Conservation (phyloP, 2,329 filamentous ascomycete species). For the Nannizziopsis barbatae region DNA sequence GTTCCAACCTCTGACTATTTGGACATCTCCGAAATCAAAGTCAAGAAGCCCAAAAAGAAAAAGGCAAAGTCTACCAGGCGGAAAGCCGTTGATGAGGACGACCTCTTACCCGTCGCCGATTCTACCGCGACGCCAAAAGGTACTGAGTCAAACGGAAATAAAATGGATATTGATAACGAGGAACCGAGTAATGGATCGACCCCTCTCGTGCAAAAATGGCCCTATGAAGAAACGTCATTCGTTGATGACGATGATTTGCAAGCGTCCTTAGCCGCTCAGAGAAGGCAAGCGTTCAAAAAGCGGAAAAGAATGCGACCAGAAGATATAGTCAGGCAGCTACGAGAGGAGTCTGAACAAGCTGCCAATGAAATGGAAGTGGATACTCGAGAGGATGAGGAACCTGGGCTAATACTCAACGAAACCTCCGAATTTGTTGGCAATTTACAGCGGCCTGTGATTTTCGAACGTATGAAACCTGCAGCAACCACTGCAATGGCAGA, state of each 20-base stretch:
- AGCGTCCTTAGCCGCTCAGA: conserved; percentile 69
- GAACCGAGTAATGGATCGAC: conserved; percentile 24
- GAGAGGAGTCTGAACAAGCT: conserved; percentile 45
- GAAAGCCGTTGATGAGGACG: conserved; percentile 53
- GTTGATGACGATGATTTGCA: conserved; percentile 91
- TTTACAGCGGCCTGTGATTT: conserved; percentile 55
- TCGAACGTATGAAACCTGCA: conserved; percentile 40
- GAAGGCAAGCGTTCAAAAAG: conserved; percentile 77
- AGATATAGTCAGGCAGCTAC: conserved; percentile 71
- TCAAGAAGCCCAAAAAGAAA: conserved; percentile 85
- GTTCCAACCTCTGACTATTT: conserved; percentile 68
- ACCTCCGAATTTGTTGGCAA: conserved; percentile 90
- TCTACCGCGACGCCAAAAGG: conserved; percentile 22
- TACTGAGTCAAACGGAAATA: conserved; percentile 32
- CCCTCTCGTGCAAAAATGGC: conserved; percentile 48
- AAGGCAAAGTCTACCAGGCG: conserved; percentile 66
- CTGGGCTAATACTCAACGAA: conserved; percentile 83
- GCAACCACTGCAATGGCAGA: conserved; percentile 24
- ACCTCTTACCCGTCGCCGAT: conserved; percentile 37
- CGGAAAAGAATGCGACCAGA: conserved; percentile 77
- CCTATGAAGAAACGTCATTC: conserved; percentile 56
- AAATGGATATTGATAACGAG: conserved; percentile 68
- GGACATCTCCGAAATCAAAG: conserved; percentile 73
- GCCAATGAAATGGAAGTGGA: conserved; percentile 49
- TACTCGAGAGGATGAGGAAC: conserved; percentile 41